A percentile compares a stretch with the other conserved stretches of the same genome.
phyloP scores from a whole-genome alignment of 495 filamentous ascomycete genomes.

The Schizothecium vesticola region DNA sequence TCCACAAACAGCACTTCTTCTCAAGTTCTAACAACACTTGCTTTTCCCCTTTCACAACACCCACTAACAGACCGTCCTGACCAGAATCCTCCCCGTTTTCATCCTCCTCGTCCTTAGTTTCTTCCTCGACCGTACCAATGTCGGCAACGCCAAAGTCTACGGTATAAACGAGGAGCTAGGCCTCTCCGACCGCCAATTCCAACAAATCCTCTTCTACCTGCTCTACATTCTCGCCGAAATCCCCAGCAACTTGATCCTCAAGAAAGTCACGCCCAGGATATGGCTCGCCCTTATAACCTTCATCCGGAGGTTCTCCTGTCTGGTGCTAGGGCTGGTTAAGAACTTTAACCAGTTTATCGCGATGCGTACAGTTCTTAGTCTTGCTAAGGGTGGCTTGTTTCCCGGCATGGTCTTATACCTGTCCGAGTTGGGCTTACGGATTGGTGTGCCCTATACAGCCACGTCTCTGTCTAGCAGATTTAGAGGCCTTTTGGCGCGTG shows the following conservation, averaged over 20 bases:
- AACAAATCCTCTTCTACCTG: conserved; percentile 53
- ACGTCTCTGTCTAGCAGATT: conserved; percentile 51
- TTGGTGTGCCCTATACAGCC: conserved; percentile 50
- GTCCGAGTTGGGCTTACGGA: conserved; percentile 47
- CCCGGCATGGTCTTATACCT: conserved; percentile 47
- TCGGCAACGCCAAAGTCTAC: conserved; percentile 79
- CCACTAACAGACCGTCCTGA: neutral
- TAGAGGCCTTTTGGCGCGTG: conserved; percentile 41
- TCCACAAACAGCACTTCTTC: neutral
- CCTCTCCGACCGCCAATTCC: conserved; percentile 65
- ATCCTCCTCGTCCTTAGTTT: conserved; percentile 35
- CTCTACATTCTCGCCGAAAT: conserved; percentile 63
- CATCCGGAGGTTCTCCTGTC: conserved; percentile 50
- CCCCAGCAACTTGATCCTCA: conserved; percentile 78
- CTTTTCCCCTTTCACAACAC: no score
- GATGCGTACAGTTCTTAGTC: conserved; percentile 70
- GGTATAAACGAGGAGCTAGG: conserved; percentile 56
- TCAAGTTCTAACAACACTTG: no score
- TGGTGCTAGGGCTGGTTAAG: conserved; percentile 68
- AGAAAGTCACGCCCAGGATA: conserved; percentile 57
- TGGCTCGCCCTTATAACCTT: conserved; percentile 54
- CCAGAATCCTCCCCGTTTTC: conserved; percentile 2
- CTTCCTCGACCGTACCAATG: conserved; percentile 72
- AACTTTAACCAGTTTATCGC: conserved; percentile 70
- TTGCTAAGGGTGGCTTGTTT: conserved; percentile 46